Base-by-base conservation (phyloP, 2,329 filamentous ascomycete species). In the Bisporella sp. region DNA sequence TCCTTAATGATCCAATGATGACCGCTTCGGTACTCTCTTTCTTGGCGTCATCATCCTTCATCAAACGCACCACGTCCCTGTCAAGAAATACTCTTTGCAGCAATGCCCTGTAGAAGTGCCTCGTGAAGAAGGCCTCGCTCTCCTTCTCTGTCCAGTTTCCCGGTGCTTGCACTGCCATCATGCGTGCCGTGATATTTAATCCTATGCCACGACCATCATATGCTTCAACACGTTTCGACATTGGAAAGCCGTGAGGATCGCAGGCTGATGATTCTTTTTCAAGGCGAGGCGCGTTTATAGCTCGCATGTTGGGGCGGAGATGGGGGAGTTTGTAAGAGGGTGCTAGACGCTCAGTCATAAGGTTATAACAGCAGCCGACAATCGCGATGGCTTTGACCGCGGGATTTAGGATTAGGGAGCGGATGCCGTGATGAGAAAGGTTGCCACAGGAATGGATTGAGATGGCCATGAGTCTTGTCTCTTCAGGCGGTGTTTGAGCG, bases 371-470 rank as follows among this genome's bases (percentile, higher is more conserved):
- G 73, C 93, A 99, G 44, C 93, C 93, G 53, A 99, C 89, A 65
- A 99, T 91, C 51, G 92, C 92, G 28, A 97, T 85, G n/a, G 90
- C 89, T 32, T 82, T 81, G 49, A 97, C 91, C 4, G 83, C 79
- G 0, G 87, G 85, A 64, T 96, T 97, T 51, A 95, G 71, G 1
- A 91, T 70, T 21, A 99, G 78, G 1, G 92, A 95, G 11, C 89
- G 84, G 51, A 99, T 84, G 7, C 88, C 93, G 64, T 95, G 91
- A 67, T 99, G 93, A 1, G 95, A 87, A n/a, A 99, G 81, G 59
- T 99, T 97, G 31, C 93, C 93, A 65, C 93, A 99, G 0, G 92
- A 97, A 68, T 99, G 93, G 13, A 99, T 88, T 0, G 93, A 97
- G 31, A 97, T 84, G 12, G 92, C 87, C 84, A 96, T 90, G 37